phyloP scores from a whole-genome alignment of 768 basidiomycete genomes.

The Lentinus tigrinus region DNA sequence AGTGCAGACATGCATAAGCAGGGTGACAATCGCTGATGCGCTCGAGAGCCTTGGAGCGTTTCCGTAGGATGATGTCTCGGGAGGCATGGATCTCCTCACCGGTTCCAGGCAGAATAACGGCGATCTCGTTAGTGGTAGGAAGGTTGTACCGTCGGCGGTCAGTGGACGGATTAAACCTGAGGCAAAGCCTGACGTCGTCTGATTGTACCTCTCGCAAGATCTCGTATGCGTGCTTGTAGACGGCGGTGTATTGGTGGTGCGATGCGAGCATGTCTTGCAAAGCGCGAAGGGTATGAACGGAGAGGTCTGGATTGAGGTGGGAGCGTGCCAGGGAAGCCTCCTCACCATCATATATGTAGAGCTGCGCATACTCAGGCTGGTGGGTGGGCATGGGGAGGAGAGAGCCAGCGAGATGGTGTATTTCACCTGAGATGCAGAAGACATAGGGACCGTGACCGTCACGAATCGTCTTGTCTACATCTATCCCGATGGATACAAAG shows the following conservation, averaged over 20 bases:
- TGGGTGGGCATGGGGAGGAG: constrained; percentile 27
- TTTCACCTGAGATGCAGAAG: constrained; percentile 36
- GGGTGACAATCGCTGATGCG: constrained; percentile 36
- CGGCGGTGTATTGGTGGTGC: neutral
- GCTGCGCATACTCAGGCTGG: constrained; percentile 35
- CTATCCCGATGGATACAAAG: constrained; percentile 37
- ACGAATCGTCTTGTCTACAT: constrained; percentile 29
- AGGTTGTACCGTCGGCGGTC: constrained; percentile 43
- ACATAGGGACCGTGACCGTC: constrained; percentile 32
- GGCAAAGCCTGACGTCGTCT: neutral
- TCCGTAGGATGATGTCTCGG: neutral
- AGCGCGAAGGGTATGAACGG: constrained; percentile 4
- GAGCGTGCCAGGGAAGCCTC: constrained; percentile 31
- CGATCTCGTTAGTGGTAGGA: constrained; percentile 32
- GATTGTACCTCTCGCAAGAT: neutral
- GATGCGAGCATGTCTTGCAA: constrained; percentile 14
- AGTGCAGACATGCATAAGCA: constrained; percentile 39
- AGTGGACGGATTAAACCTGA: neutral
- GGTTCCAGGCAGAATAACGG: neutral
- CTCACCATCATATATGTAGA: constrained; percentile 41
- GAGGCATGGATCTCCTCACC: constrained; percentile 1
- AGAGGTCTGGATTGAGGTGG: constrained; percentile 1
- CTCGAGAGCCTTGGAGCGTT: constrained; percentile 10
- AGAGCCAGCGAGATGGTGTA: constrained; percentile 36
- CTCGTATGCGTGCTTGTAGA: constrained; percentile 17